Conservation (phyloP, 2,329 filamentous ascomycete species). For the Boeremia lycopersici region DNA sequence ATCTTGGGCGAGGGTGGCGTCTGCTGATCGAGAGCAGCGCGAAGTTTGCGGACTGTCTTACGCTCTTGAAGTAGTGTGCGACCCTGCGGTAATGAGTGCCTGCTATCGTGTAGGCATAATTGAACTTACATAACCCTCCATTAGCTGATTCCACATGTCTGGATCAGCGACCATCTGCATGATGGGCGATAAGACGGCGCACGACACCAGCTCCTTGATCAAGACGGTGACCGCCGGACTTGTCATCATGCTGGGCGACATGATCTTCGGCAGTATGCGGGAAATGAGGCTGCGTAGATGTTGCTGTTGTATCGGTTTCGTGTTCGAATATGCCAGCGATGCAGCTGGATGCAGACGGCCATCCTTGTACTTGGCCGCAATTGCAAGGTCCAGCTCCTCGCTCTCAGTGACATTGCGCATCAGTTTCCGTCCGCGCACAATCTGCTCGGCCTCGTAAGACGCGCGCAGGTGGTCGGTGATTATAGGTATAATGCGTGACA, state of each 20-base stretch:
- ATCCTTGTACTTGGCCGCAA: conserved; percentile 91
- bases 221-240: conserved; percentile 82
- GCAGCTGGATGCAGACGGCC: conserved; percentile 88
- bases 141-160: conserved; percentile 96
- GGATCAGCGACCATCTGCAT: conserved; percentile 84
- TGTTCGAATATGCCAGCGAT: conserved; percentile 80
- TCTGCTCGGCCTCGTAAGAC: conserved; percentile 87
- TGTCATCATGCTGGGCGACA: conserved; percentile 74
- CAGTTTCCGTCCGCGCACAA: conserved; percentile 84
- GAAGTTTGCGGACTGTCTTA: conserved; percentile 89
- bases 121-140: conserved; percentile 74
- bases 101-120: not conserved
- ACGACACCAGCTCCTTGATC: conserved; percentile 88
- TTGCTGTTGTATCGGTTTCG: conserved; percentile 83
- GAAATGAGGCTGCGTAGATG: conserved; percentile 79
- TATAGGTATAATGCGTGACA: conserved; percentile 83
- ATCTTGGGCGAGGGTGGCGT: conserved; percentile 77
- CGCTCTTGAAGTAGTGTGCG: conserved; percentile 90
- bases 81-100: conserved; percentile 54
- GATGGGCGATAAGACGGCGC: conserved; percentile 84
- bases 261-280: conserved; percentile 72
- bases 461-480: conserved; percentile 87
- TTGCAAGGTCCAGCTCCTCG: conserved; percentile 92
- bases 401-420: conserved; percentile 92
- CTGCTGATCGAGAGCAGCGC: conserved; percentile 92